phyloP scores from a whole-genome alignment of 78 protist genomes.

The Cavenderia fasciculata region DNA sequence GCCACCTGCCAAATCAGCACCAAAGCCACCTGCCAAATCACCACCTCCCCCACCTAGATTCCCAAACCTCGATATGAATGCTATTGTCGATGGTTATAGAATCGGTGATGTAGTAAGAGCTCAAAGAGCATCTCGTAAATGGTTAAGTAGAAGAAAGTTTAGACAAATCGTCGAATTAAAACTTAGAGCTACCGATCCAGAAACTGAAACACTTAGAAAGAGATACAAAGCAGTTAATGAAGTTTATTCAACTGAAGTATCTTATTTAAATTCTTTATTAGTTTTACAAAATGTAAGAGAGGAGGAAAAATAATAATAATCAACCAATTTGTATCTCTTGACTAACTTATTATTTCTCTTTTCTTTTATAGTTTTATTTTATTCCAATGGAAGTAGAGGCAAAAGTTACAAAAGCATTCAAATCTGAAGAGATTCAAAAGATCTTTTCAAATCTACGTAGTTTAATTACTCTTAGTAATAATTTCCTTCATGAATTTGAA shows the following conservation, averaged over 20 bases:
- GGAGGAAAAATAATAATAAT: not conserved
- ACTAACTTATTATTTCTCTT: not conserved
- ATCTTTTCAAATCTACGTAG: constrained; percentile 60
- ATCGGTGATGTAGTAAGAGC: constrained; percentile 46
- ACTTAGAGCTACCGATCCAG: constrained; percentile 38
- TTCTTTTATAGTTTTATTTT: constrained; percentile 17
- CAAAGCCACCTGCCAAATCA: not conserved
- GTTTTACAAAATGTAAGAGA: constrained; percentile 49
- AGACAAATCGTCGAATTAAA: constrained; percentile 2
- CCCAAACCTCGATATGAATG: not conserved
- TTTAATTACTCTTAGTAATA: constrained; percentile 18
- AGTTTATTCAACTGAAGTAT: constrained; percentile 51
- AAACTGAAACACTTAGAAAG: constrained; percentile 51
- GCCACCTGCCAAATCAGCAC: not conserved
- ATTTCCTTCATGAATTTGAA: constrained; percentile 28
- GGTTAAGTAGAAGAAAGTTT: constrained; percentile 28
- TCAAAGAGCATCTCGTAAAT: constrained; percentile 47
- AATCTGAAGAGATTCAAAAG: constrained; percentile 48
- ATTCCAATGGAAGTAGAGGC: constrained; percentile 79
- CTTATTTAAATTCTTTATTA: constrained; percentile 58
- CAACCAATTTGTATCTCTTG: not conserved
- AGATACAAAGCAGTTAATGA: constrained; percentile 48
- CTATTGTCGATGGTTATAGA: constrained; percentile 25
- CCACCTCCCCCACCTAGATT: not conserved
- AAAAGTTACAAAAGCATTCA: constrained; percentile 50